phyloP scores from a whole-genome alignment of 371 early-diverging fungal genomes.

The Mucor sp. region DNA sequence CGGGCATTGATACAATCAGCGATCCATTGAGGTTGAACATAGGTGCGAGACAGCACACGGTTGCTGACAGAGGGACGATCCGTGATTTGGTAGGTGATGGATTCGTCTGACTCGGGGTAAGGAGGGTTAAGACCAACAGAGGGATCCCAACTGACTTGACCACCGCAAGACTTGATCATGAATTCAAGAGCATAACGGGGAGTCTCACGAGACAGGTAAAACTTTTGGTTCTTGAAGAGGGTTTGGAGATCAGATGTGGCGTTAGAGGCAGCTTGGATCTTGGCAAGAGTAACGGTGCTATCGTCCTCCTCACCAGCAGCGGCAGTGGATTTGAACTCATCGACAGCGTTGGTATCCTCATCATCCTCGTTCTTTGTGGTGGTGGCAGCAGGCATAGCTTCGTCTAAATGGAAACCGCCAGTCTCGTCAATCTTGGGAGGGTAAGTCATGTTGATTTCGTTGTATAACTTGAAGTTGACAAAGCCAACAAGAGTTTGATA shows the following conservation, averaged over 20 bases:
- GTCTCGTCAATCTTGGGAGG: constrained; percentile 87
- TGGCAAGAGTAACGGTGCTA: constrained; percentile 50
- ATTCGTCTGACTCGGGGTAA: constrained; percentile 73
- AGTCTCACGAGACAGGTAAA: constrained; percentile 94
- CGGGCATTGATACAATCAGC: constrained; percentile 92
- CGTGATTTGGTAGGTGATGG: constrained; percentile 86
- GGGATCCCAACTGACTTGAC: constrained; percentile 88
- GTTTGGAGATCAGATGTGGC: constrained; percentile 56
- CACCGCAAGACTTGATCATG: constrained; percentile 87
- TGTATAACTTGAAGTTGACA: constrained; percentile 92
- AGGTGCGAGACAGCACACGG: constrained; percentile 71
- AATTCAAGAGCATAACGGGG: constrained; percentile 93
- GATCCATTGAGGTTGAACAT: constrained; percentile 98
- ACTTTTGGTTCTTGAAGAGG: constrained; percentile 77
- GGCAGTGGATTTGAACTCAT: constrained; percentile 52
- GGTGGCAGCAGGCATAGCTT: constrained; percentile 36
- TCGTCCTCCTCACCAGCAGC: constrained; percentile 41
- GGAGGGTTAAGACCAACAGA: constrained; percentile 83
- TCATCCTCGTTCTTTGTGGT: constrained; percentile 19
- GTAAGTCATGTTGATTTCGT: constrained; percentile 83
- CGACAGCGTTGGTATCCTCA: constrained; percentile 34
- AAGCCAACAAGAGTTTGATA: constrained; percentile 93
- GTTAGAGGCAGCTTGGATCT: constrained; percentile 59
- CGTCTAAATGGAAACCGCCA: constrained; percentile 76
- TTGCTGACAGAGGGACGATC: constrained; percentile 82